Evolutionary conservation across 805 yeast species (phyloP).

Genomic region (Kazachstania kunashirensis): DNA sequence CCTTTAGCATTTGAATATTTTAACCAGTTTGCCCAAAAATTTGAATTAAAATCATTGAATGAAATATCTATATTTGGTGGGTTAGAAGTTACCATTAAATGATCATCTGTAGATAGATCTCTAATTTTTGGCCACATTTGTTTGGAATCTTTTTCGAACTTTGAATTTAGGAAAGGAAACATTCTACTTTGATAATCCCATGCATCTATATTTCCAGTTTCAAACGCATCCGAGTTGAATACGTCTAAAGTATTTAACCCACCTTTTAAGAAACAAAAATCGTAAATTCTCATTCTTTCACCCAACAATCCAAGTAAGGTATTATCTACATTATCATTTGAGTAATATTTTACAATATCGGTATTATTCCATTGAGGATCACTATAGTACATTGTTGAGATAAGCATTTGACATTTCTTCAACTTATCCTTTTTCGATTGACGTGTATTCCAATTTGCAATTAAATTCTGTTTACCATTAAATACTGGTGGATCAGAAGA

Average conservation of each 20-base stretch:
- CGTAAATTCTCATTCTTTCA: slow-evolving; percentile 24
- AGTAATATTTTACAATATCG: slow-evolving; percentile 9
- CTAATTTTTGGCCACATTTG: slow-evolving; percentile 18
- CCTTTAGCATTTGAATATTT: slow-evolving; percentile 20
- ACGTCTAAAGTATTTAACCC: slow-evolving; percentile 9
- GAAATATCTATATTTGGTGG: neutral
- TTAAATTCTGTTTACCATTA: neutral
- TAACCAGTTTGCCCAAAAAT: slow-evolving; percentile 23
- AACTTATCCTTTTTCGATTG: neutral
- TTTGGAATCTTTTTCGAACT: slow-evolving; percentile 4
- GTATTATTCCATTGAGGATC: slow-evolving; percentile 19
- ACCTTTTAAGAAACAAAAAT: slow-evolving; percentile 21
- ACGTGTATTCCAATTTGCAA: neutral
- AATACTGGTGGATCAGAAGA: neutral
- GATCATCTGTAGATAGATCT: slow-evolving; percentile 4
- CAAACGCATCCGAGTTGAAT: slow-evolving; percentile 5
- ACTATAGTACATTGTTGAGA: slow-evolving; percentile 12
- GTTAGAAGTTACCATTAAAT: too few species aligned
- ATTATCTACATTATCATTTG: slow-evolving; percentile 15
- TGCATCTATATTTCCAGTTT: slow-evolving; percentile 1
- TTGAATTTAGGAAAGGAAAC: slow-evolving; percentile 21
- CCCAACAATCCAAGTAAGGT: slow-evolving; percentile 12
- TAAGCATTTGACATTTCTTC: slow-evolving; percentile 17
- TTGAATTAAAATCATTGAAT: slow-evolving; percentile 8
- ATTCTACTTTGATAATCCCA: slow-evolving; percentile 16